A percentile compares a stretch with the other conserved stretches of the same genome.
Conservation (phyloP, 495 filamentous ascomycete species). For the Penicillium lividum region DNA sequence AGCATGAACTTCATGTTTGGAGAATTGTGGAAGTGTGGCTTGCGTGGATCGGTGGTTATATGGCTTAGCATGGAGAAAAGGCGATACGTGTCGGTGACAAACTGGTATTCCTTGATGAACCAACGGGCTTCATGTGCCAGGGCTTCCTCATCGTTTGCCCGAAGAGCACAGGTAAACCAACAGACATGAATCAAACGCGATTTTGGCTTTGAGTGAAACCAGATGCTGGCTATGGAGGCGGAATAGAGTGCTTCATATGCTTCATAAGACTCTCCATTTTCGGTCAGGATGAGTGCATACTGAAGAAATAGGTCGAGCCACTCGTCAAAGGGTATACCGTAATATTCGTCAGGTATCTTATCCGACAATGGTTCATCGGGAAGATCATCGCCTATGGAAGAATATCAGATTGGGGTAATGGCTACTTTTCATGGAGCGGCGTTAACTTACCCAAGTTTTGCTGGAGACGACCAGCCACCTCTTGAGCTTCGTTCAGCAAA, state of each 20-base stretch:
- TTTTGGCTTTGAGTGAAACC: conserved; percentile 63
- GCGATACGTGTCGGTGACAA: conserved; percentile 79
- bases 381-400: conserved; percentile 18
- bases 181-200: conserved; percentile 76
- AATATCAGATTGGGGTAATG: conserved; percentile 11
- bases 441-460: conserved; percentile 52
- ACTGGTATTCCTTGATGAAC: conserved; percentile 85
- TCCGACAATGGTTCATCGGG: conserved; percentile 32
- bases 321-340: conserved; percentile 72
- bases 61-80: conserved; percentile 73
- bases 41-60: conserved; percentile 53
- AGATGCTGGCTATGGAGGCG: conserved; percentile 75
- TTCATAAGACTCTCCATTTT: conserved; percentile 55
- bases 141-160: conserved; percentile 75
- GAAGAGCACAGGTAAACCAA: conserved; percentile 82
- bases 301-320: conserved; percentile 93
- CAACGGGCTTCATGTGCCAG: conserved; percentile 66
- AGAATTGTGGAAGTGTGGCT: conserved; percentile 55
- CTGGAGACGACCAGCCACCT: conserved; percentile 64
- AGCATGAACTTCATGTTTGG: conserved; percentile 84
- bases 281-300: conserved; percentile 74
- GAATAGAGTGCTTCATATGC: conserved; percentile 77
- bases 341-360: conserved; percentile 63
- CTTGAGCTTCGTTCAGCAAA: conserved; percentile 61
- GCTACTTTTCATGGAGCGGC: neutral